These are phyloP conservation scores for Hymenoscyphus scutula DNA, from an alignment of 2,329 filamentous ascomycete genomes.

Conservation along the genomic window DNA sequence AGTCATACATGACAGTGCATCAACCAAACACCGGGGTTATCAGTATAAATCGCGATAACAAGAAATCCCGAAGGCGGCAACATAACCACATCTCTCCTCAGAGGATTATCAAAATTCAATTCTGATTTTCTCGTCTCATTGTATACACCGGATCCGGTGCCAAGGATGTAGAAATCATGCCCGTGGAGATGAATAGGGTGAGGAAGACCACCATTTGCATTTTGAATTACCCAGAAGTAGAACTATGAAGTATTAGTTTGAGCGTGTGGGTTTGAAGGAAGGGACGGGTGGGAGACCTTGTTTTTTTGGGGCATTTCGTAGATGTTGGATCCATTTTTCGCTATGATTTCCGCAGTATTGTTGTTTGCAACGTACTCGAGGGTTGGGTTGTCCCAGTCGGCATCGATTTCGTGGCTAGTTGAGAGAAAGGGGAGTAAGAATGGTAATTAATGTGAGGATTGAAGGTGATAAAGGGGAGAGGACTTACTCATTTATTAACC, in stretches of 20 bases:
- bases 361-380: slow-evolving; percentile 9
- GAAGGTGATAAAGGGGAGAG: neutral
- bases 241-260: neutral
- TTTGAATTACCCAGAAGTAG: slow-evolving; percentile 14
- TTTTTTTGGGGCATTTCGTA: slow-evolving; percentile 5
- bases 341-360: neutral
- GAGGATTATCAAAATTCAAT: slow-evolving; percentile 11
- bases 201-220: neutral
- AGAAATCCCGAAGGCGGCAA: slow-evolving; percentile 7
- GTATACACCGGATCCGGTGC: neutral
- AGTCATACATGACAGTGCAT: slow-evolving; percentile 14
- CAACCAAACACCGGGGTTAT: slow-evolving; percentile 15
- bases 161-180: slow-evolving; percentile 13
- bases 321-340: neutral
- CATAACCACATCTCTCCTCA: slow-evolving; percentile 11
- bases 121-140: neutral
- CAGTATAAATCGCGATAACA: slow-evolving; percentile 10
- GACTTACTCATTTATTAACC: slow-evolving; percentile 12
- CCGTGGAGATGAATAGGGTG: slow-evolving; percentile 16
- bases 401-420: slow-evolving; percentile 21
- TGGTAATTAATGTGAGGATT: neutral
- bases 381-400: slow-evolving; percentile 11
- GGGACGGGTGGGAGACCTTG: neutral
- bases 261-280: neutral
- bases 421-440: neutral